phyloP scores from a whole-genome alignment of 306 rosid species.

The Inga oerstediana region DNA sequence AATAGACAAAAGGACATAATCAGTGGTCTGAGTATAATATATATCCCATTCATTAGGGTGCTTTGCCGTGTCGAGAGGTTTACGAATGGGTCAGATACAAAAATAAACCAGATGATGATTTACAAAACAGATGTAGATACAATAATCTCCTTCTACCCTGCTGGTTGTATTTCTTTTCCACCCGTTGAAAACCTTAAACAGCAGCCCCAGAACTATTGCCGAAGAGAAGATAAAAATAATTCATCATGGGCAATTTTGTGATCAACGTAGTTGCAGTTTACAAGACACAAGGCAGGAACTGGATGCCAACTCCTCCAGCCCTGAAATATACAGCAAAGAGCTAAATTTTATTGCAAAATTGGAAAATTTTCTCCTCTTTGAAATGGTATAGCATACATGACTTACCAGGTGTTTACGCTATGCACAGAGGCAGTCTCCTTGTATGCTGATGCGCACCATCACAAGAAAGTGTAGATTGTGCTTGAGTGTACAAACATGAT shows the following conservation, averaged over 20 bases:
- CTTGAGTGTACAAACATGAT: constrained; percentile 74
- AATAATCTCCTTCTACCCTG: background rate
- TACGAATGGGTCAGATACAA: background rate
- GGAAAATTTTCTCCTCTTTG: too few relatives aligned
- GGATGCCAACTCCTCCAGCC: constrained; percentile 18
- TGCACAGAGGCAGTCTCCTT: constrained; percentile 95
- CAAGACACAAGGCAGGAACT: background rate
- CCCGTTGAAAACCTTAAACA: background rate
- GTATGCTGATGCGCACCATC: constrained; percentile 85
- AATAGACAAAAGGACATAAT: background rate
- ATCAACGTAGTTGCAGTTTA: background rate
- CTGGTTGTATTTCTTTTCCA: background rate
- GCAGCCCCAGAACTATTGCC: background rate
- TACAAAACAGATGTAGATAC: background rate
- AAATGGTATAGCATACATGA: too few relatives aligned
- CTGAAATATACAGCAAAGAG: background rate
- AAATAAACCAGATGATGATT: background rate
- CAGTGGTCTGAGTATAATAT: background rate
- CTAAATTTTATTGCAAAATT: background rate
- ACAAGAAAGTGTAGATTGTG: constrained; percentile 73
- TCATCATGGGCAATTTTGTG: background rate
- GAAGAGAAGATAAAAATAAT: too few relatives aligned
- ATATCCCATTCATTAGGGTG: background rate
- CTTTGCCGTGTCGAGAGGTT: background rate
- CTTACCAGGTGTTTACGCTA: constrained; percentile 50